Evolutionary conservation across 176 grass and related monocot species (phyloP).

Genomic region (Rhipidocladum racemiflorum): DNA sequence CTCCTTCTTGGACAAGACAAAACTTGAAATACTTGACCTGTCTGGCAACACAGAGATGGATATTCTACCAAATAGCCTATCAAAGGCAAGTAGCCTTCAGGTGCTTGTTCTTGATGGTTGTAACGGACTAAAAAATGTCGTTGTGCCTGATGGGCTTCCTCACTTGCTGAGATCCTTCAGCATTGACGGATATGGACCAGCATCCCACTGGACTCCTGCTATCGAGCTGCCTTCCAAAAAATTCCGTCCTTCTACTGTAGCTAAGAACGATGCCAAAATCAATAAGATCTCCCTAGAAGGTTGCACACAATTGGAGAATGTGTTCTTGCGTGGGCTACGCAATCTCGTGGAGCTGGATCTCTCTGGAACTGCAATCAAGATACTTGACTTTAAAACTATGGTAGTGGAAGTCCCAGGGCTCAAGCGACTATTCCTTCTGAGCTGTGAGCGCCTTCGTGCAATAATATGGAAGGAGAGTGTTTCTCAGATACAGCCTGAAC

Average conservation of each 20-base stretch:
- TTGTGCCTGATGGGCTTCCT: neutral
- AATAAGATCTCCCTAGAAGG: neutral
- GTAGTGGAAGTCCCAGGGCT: neutral
- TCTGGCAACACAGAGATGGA: neutral
- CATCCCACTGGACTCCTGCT: neutral
- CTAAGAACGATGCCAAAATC: no score
- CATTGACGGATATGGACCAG: neutral
- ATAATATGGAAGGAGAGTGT: neutral
- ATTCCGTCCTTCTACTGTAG: neutral
- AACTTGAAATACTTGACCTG: neutral
- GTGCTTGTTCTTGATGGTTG: slow-evolving; percentile 22
- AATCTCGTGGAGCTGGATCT: neutral
- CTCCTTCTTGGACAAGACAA: neutral
- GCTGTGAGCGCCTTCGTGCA: neutral
- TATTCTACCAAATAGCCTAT: neutral
- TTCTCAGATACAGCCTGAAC: neutral
- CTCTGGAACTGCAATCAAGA: neutral
- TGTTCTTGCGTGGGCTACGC: neutral
- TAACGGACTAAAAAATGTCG: neutral
- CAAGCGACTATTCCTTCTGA: neutral
- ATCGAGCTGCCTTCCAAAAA: neutral
- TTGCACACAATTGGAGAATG: neutral
- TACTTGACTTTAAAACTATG: slow-evolving; percentile 1
- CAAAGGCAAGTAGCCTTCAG: neutral
- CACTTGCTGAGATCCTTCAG: neutral